phyloP scores from a whole-genome alignment of 139 green algal genomes.

The Yamagishiella unicocca region DNA sequence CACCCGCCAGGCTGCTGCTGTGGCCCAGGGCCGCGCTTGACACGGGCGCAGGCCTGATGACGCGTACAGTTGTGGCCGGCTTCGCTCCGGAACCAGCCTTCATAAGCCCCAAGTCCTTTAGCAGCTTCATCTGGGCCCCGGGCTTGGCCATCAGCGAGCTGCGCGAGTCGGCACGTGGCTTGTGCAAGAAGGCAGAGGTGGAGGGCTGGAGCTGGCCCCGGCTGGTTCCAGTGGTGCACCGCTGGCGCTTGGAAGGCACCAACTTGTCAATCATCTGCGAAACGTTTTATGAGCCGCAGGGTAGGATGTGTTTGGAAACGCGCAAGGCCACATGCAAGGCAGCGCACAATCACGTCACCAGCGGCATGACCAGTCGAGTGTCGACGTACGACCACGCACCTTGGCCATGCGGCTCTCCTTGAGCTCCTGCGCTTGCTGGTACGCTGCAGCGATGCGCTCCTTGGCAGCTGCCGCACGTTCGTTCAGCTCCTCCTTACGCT shows the following conservation, averaged over 20 bases:
- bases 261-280: constrained; percentile 49
- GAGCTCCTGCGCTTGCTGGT: constrained; percentile 2
- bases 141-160: constrained; percentile 12
- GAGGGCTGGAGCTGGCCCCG: not conserved
- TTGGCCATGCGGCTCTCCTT: constrained; percentile 39
- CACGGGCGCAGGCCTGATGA: not conserved
- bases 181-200: constrained; percentile 17
- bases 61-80: not conserved
- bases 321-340: too few relatives aligned
- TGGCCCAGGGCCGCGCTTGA: not conserved
- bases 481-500: constrained; percentile 28
- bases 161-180: constrained; percentile 1
- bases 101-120: constrained; percentile 39
- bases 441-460: constrained; percentile 31
- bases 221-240: not conserved
- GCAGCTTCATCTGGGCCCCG: constrained; percentile 33
- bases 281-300: too few relatives aligned
- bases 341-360: not conserved
- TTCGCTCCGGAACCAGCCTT: not conserved
- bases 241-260: not conserved
- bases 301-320: too few relatives aligned
- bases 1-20: constrained; percentile 39
- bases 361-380: too few relatives aligned
- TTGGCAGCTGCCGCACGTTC: not conserved
- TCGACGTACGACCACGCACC: constrained; percentile 6